Evolutionary conservation across 257 asterid species (phyloP), one percentile per base, ranked within the genome.

Genomic region (Solanum corneliomulleri): DNA sequence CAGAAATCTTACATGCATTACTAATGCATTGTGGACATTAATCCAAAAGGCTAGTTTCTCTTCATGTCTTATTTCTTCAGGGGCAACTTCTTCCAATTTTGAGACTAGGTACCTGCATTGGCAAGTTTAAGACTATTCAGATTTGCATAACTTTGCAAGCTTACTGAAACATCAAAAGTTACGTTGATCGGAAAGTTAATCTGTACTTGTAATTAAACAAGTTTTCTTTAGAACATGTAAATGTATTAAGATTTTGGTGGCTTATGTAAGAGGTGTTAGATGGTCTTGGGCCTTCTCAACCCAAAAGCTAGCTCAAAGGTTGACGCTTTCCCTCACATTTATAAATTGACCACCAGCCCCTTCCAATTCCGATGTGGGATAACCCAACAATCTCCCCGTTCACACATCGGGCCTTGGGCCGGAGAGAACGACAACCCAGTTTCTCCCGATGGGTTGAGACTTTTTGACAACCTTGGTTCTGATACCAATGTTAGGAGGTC

Each of bases 31-130:
- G 90, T 97, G 99, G 82, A 97, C 93, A 86, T 97, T 97, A 84
- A 95, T 94, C 99, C 99, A 97, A 89, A 97, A 97, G 7, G 99
- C 98, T 66, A 97, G 70, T 86, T 95, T 97, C 92, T 97, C 96
- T 58, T 94, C 96, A 33, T 90, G 98, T 91, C 89, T 95, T 89
- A 97, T 82, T 81, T 92, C 96, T 86, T 94, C 89, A 6, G 98
- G 98, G 88, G 94, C 97, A 37, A 94, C 92, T 87, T 89, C 88
- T n/a, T 92, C 94, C 91, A 97, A 35, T 39, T 87, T 88, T 0
- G 95, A 91, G 88, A 95, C 92, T 18, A 97, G 91, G 81, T 87
- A 93, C 92, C 99, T 97, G 95, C 86, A 92, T 70, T 66, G 72
- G 25, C 56, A 69, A 47, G 66, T 78, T 45, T 5, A 45, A 78